Percentiles rank a stretch among this genome's conserved stretches.
These are phyloP conservation scores for Plantago coronopus DNA, from an alignment of 305 asterid genomes.

Conservation along the genomic window DNA sequence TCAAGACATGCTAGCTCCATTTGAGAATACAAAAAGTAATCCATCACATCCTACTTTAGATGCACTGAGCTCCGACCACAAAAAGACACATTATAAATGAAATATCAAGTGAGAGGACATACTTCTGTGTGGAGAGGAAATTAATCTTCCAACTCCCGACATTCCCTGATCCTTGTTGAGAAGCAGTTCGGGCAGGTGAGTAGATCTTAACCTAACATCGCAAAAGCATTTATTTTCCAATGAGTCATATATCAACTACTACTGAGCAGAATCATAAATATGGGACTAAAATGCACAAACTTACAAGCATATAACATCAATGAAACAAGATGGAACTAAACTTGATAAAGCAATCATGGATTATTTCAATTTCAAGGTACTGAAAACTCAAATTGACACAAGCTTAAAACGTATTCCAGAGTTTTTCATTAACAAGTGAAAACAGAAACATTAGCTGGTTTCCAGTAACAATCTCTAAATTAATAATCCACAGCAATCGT, in stretches of 20 bases:
- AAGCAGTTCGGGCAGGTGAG: conserved; percentile 89
- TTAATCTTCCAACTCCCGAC: conserved; percentile 88
- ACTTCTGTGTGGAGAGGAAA: conserved; percentile 84
- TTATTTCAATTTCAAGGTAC: no score
- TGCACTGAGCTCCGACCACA: no score
- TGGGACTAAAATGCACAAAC: not conserved
- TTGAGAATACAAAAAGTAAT: conserved; percentile 10
- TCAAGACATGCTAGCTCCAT: conserved; percentile 10
- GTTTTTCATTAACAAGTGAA: no score
- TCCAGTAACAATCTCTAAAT: no score
- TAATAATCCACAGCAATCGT: no score
- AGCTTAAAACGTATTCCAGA: no score
- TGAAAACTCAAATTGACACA: no score
- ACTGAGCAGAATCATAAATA: not conserved
- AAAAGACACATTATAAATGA: not conserved
- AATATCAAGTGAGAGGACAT: conserved; percentile 23
- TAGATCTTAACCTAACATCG: conserved; percentile 32
- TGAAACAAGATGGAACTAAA: no score
- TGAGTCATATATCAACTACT: not conserved
- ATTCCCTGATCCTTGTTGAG: conserved; percentile 95
- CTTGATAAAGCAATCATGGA: no score
- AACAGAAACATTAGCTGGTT: no score
- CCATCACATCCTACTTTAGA: conserved; percentile 2
- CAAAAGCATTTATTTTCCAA: not conserved
- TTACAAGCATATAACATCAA: not conserved